Conservation (phyloP, 2,329 filamentous ascomycete species). For the Tolypocladium amazonense region DNA sequence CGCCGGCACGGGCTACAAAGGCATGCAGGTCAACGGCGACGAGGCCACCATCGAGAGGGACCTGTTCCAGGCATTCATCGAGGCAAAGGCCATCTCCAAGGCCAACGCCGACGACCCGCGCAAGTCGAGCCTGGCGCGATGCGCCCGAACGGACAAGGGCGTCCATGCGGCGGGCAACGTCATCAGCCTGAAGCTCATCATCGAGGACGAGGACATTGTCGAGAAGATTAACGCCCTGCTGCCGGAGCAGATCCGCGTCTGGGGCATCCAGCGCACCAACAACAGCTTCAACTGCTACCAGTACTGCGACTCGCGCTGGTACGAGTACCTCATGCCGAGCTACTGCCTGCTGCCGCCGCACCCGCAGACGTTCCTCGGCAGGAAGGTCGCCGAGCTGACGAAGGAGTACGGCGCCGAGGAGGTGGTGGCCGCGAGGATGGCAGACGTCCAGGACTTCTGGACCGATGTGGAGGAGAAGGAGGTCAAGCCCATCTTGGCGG, state of each 20-base stretch:
- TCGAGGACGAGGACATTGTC: constrained; percentile 81
- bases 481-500: constrained; percentile 59
- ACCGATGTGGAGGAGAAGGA: constrained; percentile 67
- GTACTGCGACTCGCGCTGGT: constrained; percentile 88
- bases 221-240: constrained; percentile 83
- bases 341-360: constrained; percentile 90
- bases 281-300: constrained; percentile 93
- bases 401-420: constrained; percentile 64
- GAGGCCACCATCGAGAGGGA: constrained; percentile 96
- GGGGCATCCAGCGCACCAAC: constrained; percentile 84
- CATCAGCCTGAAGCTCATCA: constrained; percentile 88
- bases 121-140: constrained; percentile 88
- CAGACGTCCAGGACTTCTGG: constrained; percentile 77
- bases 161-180: constrained; percentile 95
- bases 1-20: constrained; percentile 91
- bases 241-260: constrained; percentile 82
- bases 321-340: constrained; percentile 93
- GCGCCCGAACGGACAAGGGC: constrained; percentile 93
- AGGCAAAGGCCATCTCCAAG: constrained; percentile 88
- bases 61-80: constrained; percentile 83
- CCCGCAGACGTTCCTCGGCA: constrained; percentile 74
- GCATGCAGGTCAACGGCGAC: constrained; percentile 78
- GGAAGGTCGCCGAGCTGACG: constrained; percentile 68
- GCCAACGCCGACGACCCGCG: constrained; percentile 94
- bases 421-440: constrained; percentile 56